These are phyloP conservation scores for Fusarium protoensiforme DNA, from an alignment of 2,329 filamentous ascomycete species.

Conservation along the genomic window DNA sequence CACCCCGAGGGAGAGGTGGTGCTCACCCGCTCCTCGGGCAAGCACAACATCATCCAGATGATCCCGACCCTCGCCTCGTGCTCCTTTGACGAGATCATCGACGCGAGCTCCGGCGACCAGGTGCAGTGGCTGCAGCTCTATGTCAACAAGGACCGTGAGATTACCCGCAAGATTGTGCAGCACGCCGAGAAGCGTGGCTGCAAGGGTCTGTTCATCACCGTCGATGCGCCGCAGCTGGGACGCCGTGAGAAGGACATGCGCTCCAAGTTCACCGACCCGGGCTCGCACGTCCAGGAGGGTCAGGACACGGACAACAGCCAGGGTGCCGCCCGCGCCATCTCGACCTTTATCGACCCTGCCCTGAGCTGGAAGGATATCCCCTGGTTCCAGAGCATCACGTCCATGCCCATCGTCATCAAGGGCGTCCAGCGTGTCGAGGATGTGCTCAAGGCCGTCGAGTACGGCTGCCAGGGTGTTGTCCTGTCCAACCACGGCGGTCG, in stretches of 20 bases:
- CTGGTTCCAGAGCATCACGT: conserved; percentile 91
- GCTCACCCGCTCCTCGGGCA: conserved; percentile 83
- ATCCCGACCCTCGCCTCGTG: conserved; percentile 97
- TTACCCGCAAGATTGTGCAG: conserved; percentile 90
- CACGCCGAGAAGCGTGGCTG: conserved; percentile 93
- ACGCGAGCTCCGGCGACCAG: conserved; percentile 81
- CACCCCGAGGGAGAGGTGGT: conserved; percentile 94
- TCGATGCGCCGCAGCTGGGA: conserved; percentile 95
- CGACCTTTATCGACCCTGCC: conserved; percentile 94
- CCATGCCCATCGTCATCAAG: conserved; percentile 96
- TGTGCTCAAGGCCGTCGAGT: conserved; percentile 85
- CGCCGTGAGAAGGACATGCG: conserved; percentile 98
- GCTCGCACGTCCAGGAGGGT: conserved; percentile 83
- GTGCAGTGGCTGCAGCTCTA: conserved; percentile 98
- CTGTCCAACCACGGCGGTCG: conserved; percentile 96
- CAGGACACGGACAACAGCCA: conserved; percentile 85
- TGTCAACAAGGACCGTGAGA: conserved; percentile 93
- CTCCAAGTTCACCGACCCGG: conserved; percentile 85
- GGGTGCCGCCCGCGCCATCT: conserved; percentile 94
- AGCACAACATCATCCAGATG: conserved; percentile 96
- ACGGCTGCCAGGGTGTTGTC: conserved; percentile 87
- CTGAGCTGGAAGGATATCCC: conserved; percentile 93
- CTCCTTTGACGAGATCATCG: conserved; percentile 96
- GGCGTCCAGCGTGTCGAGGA: conserved; percentile 97
- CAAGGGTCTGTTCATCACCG: conserved; percentile 97